Evolutionary conservation across 495 filamentous ascomycete genomes (phyloP).

Genomic region (Xylaria longipes): DNA sequence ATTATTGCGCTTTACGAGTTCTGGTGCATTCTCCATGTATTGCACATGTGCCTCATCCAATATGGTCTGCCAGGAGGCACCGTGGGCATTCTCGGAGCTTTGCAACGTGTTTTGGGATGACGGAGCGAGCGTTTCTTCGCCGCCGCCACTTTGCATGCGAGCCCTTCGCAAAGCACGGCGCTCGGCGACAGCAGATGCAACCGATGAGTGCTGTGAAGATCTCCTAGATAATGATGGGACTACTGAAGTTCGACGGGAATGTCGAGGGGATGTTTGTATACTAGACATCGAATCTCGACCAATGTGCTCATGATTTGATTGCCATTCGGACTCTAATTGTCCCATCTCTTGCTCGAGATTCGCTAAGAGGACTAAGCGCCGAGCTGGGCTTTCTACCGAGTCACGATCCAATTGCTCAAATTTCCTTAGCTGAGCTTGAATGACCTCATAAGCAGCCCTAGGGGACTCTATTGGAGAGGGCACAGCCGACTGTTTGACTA

Average conservation of each 20-base stretch:
- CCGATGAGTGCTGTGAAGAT: constrained; percentile 34
- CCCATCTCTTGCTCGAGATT: constrained; percentile 62
- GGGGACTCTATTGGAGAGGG: constrained; percentile 59
- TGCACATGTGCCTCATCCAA: constrained; percentile 51
- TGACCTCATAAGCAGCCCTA: constrained; percentile 52
- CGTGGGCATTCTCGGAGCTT: constrained; percentile 39
- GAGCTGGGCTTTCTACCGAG: constrained; percentile 40
- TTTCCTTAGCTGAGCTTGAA: constrained; percentile 57
- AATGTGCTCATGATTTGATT: constrained; percentile 54
- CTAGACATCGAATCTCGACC: constrained; percentile 56
- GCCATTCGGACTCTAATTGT: constrained; percentile 57
- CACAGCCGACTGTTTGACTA: constrained; percentile 41
- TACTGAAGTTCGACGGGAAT: constrained; percentile 40
- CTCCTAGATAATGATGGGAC: constrained; percentile 26
- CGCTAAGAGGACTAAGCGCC: constrained; percentile 52
- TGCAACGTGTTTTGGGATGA: constrained; percentile 33
- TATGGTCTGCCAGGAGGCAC: constrained; percentile 43
- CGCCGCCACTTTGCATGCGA: constrained; percentile 36
- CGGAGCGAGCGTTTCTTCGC: constrained; percentile 32
- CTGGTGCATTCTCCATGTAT: constrained; percentile 50
- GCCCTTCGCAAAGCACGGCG: constrained; percentile 45
- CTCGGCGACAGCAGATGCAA: constrained; percentile 35
- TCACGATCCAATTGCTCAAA: constrained; percentile 45
- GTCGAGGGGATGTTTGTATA: constrained; percentile 42
- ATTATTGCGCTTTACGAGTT: constrained; percentile 41